Base-by-base conservation (phyloP, 2,329 filamentous ascomycete genomes). In the Trichophyton simii region DNA sequence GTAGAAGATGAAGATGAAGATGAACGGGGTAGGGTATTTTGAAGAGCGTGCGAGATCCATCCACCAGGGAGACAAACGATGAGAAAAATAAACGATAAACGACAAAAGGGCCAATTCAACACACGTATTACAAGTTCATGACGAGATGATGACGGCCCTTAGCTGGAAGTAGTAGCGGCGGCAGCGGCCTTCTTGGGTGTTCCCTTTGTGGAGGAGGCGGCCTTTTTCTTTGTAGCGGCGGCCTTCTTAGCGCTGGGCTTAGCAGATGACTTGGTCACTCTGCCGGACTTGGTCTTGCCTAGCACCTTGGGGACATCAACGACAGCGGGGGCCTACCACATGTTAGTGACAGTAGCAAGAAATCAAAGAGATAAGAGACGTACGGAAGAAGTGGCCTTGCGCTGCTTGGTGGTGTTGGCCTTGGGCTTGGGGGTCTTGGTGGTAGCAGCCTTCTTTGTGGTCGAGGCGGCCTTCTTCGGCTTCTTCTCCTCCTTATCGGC, bases 261-360 rank as follows among this genome's bases (percentile, higher is more conserved):
- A 50, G 77, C 73, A 42, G 77, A 77, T 48, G 79, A 75, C 84
- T 94, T 95, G 69, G 87, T 84, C 69, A 95, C 87, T 67, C 90
- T 87, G 57, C 90, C 89, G 60, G 88, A 86, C 83, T 94, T 94
- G 74, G 89, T 91, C 83, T 89, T 91, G 73, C 82, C 83, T 59
- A 91, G 77, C 57, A 87, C 80, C 70, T 85, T 84, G 65, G 84
- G 80, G 76, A 87, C 85, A 67, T 89, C 85, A 62, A 85, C 81
- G 58, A 87, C 79, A 66, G 86, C 86, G 62, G 85, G 83, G 15
- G 83, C 84, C 82, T 85, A 44, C 18, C 18, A 9, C 6, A 13
- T n/a, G 34, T 38, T 38, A 38, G 34, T 38, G 9, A 38, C 15
- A 28, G 36, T 55, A 55, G 6, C 34, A 7, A 9, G n/a, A 20